phyloP scores from a whole-genome alignment of 164 flowering plant species.

The Magnolia changhungtana region DNA sequence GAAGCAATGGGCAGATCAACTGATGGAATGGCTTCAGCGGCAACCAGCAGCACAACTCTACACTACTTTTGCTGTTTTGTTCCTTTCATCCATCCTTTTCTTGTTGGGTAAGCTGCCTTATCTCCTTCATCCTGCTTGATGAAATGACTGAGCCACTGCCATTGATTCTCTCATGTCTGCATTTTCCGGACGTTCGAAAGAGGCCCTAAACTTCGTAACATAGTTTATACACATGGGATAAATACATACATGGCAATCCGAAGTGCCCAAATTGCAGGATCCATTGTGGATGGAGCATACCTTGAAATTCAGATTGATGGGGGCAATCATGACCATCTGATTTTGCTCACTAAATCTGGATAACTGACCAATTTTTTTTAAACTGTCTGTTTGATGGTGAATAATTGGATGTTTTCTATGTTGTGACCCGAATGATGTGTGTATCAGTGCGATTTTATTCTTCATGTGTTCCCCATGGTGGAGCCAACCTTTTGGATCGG shows the following conservation, averaged over 20 bases:
- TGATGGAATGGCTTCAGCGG: constrained; percentile 26
- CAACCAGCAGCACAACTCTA: constrained; percentile 47
- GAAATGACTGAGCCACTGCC: not conserved
- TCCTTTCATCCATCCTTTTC: constrained; percentile 36
- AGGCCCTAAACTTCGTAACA: not conserved
- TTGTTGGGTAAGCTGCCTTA: constrained; percentile 28
- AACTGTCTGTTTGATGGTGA: no score
- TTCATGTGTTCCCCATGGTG: no score
- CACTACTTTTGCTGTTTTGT: constrained; percentile 36
- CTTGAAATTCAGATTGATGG: not conserved
- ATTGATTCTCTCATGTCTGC: not conserved
- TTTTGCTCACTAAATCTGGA: not conserved
- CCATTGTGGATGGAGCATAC: not conserved
- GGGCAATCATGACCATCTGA: not conserved
- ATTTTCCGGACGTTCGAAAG: not conserved
- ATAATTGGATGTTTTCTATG: no score
- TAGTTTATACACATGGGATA: no score
- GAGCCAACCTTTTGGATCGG: no score
- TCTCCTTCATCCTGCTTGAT: not conserved
- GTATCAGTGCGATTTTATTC: no score
- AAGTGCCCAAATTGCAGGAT: not conserved
- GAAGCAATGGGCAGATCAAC: constrained; percentile 24
- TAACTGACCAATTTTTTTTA: no score
- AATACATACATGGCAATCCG: no score
- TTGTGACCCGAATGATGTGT: no score